Evolutionary conservation across 192 early-diverging fungal species (phyloP).

Genomic region (Kickxella alabastrina): DNA sequence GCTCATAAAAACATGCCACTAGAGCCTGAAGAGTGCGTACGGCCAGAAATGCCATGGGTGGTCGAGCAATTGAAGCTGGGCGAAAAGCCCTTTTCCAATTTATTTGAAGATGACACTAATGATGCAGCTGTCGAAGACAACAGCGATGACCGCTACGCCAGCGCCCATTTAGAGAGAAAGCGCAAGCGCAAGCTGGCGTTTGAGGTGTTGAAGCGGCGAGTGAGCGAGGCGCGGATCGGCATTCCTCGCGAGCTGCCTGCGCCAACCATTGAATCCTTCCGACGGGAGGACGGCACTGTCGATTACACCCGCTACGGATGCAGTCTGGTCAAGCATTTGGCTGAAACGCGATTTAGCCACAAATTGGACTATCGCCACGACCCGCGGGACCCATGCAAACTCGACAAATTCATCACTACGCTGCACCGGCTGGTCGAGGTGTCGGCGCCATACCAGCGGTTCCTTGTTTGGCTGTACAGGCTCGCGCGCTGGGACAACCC

Average conservation of each 20-base stretch:
- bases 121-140: neutral
- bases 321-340: conserved; percentile 32
- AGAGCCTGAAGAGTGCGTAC: conserved; percentile 40
- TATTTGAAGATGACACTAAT: conserved; percentile 24
- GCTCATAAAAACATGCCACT: conserved; percentile 28
- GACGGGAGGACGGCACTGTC: conserved; percentile 30
- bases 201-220: conserved; percentile 29
- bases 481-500: conserved; percentile 53
- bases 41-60: conserved; percentile 33
- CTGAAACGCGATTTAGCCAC: conserved; percentile 42
- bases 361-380: conserved; percentile 51
- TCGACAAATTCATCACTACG: conserved; percentile 43
- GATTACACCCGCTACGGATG: conserved; percentile 32
- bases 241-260: conserved; percentile 30
- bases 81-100: conserved; percentile 40
- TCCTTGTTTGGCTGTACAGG: conserved; percentile 45
- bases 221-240: conserved; percentile 47
- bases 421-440: conserved; percentile 49
- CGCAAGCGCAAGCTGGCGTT: conserved; percentile 44
- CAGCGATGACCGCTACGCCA: neutral
- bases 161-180: conserved; percentile 7
- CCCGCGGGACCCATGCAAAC: conserved; percentile 42
- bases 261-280: conserved; percentile 17
- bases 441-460: conserved; percentile 50
- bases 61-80: conserved; percentile 48